A percentile compares a stretch with the other conserved stretches of the same genome.
Conservation (phyloP, 257 asterid genomes). For the Lycium ferocissimum region DNA sequence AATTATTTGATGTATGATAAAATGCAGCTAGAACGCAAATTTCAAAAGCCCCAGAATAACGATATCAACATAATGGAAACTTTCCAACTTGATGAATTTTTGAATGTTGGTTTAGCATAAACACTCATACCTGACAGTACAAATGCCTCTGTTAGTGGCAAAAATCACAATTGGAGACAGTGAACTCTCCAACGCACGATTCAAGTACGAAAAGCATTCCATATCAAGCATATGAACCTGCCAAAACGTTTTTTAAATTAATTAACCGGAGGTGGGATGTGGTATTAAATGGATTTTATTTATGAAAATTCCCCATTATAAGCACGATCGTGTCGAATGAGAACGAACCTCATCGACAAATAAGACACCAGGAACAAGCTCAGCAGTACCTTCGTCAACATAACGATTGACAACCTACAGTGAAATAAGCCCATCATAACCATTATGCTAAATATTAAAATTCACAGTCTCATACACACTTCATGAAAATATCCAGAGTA, state of each 20-base stretch:
- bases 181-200: too few species aligned
- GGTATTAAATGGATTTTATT: background rate
- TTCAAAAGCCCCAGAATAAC: background rate
- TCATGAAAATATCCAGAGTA: background rate
- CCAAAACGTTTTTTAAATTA: background rate
- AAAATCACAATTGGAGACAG: too few species aligned
- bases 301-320: background rate
- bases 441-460: slow-evolving; percentile 4
- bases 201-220: too few species aligned
- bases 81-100: background rate
- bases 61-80: background rate
- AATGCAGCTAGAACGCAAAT: background rate
- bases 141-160: slow-evolving; percentile 26
- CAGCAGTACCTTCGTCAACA: too few species aligned
- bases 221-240: slow-evolving; percentile 46
- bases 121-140: slow-evolving; percentile 72
- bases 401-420: slow-evolving; percentile 62
- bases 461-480: background rate
- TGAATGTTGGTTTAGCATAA: background rate
- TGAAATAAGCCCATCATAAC: background rate
- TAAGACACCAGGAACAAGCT: too few species aligned
- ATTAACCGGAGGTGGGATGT: background rate
- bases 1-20: background rate
- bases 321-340: background rate
- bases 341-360: slow-evolving; percentile 28